phyloP scores from a whole-genome alignment of 1,139 yeast species.

The Protomyces lactucae-debilis region DNA sequence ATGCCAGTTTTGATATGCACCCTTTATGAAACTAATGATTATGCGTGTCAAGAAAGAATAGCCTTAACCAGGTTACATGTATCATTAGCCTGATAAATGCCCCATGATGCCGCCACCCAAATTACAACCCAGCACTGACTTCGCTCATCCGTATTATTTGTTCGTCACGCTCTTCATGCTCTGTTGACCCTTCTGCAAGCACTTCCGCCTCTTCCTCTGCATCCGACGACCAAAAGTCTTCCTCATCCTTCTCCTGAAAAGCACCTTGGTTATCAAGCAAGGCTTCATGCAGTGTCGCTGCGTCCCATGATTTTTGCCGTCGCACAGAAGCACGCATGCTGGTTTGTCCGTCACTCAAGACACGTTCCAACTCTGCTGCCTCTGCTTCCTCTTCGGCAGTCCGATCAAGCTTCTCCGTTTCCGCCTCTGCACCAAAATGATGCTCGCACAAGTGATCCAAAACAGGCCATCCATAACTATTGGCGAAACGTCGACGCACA shows the following conservation, averaged over 20 bases:
- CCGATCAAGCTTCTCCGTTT: background rate
- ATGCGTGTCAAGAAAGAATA: too few species aligned
- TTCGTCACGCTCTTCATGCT: background rate
- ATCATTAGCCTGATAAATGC: background rate
- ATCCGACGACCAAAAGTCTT: background rate
- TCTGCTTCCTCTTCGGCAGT: background rate
- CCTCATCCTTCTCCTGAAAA: background rate
- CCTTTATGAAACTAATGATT: too few species aligned
- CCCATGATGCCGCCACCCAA: background rate
- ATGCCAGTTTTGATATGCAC: too few species aligned
- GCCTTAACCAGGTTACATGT: too few species aligned
- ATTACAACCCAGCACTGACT: background rate
- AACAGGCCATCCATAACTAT: slow-evolving; percentile 96
- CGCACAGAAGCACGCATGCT: background rate
- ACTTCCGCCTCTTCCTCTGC: too few species aligned
- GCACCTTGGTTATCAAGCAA: too few species aligned
- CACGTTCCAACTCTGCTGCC: background rate
- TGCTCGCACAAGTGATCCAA: slow-evolving; percentile 69
- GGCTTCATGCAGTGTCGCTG: background rate
- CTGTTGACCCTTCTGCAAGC: background rate
- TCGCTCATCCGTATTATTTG: background rate
- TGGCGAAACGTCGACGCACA: slow-evolving; percentile 82
- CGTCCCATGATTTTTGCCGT: background rate
- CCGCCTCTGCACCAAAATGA: slow-evolving; percentile 47
- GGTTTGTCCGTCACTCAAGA: background rate